Conservation (phyloP, 441 rosid genomes). For the Daphne laureola region DNA sequence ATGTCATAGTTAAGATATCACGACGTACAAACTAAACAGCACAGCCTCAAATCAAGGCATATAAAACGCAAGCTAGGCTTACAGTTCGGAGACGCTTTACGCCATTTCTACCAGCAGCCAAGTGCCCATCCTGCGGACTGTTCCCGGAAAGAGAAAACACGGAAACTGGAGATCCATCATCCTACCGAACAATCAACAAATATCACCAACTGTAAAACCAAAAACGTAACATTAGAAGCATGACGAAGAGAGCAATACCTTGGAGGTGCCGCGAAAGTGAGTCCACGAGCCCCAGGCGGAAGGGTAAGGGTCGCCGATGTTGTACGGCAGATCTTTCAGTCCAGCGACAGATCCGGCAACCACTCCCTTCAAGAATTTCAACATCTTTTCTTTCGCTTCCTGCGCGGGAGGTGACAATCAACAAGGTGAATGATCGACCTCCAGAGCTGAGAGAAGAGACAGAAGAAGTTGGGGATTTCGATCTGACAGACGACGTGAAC, state of each 20-base stretch:
- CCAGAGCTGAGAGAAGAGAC: too few species aligned
- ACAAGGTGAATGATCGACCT: too few species aligned
- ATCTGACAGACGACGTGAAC: too few species aligned
- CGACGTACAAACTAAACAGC: too few species aligned
- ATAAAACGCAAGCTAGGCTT: slow-evolving; percentile 13
- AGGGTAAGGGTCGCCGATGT: slow-evolving; percentile 81
- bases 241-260: slow-evolving; percentile 26
- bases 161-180: slow-evolving; percentile 92
- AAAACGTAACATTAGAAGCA: not conserved
- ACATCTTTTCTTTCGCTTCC: slow-evolving; percentile 31
- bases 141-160: slow-evolving; percentile 73
- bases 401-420: too few species aligned
- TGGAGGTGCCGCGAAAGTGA: slow-evolving; percentile 85
- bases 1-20: too few species aligned
- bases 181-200: slow-evolving; percentile 33
- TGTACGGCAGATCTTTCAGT: slow-evolving; percentile 88
- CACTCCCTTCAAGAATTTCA: slow-evolving; percentile 86
- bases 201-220: not conserved
- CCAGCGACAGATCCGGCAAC: slow-evolving; percentile 95
- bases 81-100: slow-evolving; percentile 99
- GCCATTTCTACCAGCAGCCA: slow-evolving; percentile 90
- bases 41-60: too few species aligned
- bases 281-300: slow-evolving; percentile 97
- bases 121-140: slow-evolving; percentile 78
- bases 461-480: too few species aligned